Evolutionary conservation across 2,329 filamentous ascomycete genomes (phyloP).

Genomic region (Neospermospora avenae): DNA sequence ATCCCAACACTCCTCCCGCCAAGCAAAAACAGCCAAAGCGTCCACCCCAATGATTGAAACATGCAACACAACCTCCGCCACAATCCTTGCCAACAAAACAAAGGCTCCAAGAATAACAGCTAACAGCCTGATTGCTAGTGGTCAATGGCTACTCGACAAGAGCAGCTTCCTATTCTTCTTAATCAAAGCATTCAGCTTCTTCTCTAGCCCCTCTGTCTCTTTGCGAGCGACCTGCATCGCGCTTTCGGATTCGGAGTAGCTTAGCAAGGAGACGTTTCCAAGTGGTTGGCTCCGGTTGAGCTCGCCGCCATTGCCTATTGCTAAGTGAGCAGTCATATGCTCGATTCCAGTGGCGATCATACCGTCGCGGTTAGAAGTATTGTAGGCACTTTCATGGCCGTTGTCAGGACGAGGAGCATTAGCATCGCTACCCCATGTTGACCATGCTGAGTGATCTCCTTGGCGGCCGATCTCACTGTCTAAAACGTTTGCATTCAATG

Average conservation of each 20-base stretch:
- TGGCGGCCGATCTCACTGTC: constrained; percentile 31
- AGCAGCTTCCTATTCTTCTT: constrained; percentile 57
- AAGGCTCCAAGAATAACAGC: constrained; percentile 7
- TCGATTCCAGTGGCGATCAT: constrained; percentile 32
- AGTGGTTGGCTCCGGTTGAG: constrained; percentile 30
- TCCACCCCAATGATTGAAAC: constrained; percentile 1
- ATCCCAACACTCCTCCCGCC: constrained; percentile 8
- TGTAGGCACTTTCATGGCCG: constrained; percentile 23
- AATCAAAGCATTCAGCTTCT: constrained; percentile 56
- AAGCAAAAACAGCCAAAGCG: not conserved
- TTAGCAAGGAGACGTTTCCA: constrained; percentile 48
- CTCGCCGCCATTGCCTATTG: constrained; percentile 27
- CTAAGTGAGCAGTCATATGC: constrained; percentile 35
- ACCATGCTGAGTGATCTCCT: constrained; percentile 28
- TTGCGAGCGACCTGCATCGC: constrained; percentile 48
- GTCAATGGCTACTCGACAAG: constrained; percentile 38
- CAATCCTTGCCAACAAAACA: constrained; percentile 5
- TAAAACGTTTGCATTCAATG: constrained; percentile 34
- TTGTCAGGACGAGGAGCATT: constrained; percentile 13
- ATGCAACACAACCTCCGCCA: constrained; percentile 7
- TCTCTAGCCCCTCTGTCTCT: constrained; percentile 61
- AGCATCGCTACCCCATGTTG: constrained; percentile 29
- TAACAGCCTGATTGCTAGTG: constrained; percentile 6
- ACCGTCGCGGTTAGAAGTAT: constrained; percentile 26
- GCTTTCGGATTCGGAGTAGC: constrained; percentile 60